Evolutionary conservation across 495 filamentous ascomycete genomes (phyloP), one percentile per base, ranked within the genome.

Genomic region (Hyphodiscus hymeniophilus): DNA sequence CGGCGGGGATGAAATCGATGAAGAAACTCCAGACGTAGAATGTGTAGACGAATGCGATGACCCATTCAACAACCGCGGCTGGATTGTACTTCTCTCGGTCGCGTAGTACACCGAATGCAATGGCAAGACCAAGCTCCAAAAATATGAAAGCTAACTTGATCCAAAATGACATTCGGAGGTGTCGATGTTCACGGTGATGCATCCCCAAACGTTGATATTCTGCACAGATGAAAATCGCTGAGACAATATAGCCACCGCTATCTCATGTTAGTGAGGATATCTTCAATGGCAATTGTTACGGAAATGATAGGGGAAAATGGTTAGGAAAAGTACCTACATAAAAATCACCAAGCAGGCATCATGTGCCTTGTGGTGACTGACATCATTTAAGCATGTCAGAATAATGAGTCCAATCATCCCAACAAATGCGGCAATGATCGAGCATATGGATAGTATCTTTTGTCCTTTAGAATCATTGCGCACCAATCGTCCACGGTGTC

Each of bases 171-270:
- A 73, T 61, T 26, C 82, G 73, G 4, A 97, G 73, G 42, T 91
- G 63, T 22, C 73, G 72, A 61, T 87, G 80, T 26, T 85, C 66
- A 48, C 81, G 80, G 67, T 47, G 52, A 67, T 72, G 80, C 44
- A 80, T 79, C n/a, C 87, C 87, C 0, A 97, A 72, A 0, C 83
- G 81, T 52, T 89, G 77, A 61, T 94, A 95, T 57, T 95, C 90
- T 64, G 76, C 77, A 68, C 87, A 92, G 54, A 88, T 83, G 57
- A 89, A 82, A 45, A 94, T 77, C 31, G 88, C 88, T 15, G 79
- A 85, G 26, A 94, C 55, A 31, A 94, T 65, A 59, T 90, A 84
- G 18, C 80, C 86, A 44, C 63, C 83, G 67, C 95, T 84, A 43
- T n/a, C n/a, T n/a, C n/a, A n/a, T n/a, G n/a, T n/a, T n/a, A n/a